phyloP scores from a whole-genome alignment of 352 stramenopile species.

The Achlya hypogyna region DNA sequence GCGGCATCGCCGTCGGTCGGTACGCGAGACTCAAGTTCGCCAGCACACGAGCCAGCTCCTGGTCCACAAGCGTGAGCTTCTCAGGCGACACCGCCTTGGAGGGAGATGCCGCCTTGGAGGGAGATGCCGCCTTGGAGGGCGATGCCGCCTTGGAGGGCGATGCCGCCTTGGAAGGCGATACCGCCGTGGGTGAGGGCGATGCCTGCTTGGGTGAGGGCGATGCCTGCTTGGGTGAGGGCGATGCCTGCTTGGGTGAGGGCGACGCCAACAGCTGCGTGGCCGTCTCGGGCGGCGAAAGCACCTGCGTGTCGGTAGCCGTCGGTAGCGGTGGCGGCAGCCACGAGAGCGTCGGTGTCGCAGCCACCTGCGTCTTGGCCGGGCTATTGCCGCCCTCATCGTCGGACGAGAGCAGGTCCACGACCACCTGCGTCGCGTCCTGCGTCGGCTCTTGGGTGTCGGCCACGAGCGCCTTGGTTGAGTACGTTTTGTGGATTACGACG shows the following conservation, averaged over 20 bases:
- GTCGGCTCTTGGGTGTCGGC: not conserved
- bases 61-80: not conserved
- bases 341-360: not conserved
- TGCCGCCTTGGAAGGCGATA: not conserved
- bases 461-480: not conserved
- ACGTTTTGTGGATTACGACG: not conserved
- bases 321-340: not conserved
- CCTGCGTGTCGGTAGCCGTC: not conserved
- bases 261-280: not conserved
- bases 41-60: conserved; percentile 21
- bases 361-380: not conserved
- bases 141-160: not conserved
- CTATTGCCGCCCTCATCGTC: not conserved
- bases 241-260: not conserved
- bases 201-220: too few species aligned
- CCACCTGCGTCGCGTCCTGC: not conserved
- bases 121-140: not conserved
- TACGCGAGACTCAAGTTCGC: conserved; percentile 42
- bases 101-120: not conserved
- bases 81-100: not conserved
- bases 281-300: not conserved
- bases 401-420: not conserved
- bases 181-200: too few species aligned
- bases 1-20: conserved; percentile 33
- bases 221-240: conserved; percentile 3